A percentile compares a stretch with the other conserved stretches of the same genome.
These are phyloP conservation scores for Albifimbria verrucaria DNA, from an alignment of 2,329 filamentous ascomycete genomes.

Conservation along the genomic window DNA sequence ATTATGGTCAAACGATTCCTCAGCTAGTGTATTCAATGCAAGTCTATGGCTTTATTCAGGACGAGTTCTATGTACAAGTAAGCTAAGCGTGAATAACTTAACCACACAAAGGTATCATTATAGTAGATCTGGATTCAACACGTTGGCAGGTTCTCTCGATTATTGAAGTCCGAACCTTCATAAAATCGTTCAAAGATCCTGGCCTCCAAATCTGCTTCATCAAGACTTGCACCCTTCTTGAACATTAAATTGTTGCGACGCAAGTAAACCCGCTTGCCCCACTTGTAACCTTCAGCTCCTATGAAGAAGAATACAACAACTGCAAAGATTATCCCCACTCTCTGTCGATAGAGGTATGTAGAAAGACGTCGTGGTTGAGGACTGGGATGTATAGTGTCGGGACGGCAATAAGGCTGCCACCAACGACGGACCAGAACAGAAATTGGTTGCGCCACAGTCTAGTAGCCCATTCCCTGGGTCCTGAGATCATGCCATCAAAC, in stretches of 20 bases:
- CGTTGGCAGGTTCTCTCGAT: too few species aligned
- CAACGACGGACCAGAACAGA: conserved; percentile 44
- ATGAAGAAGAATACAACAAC: conserved; percentile 59
- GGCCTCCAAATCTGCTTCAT: conserved; percentile 16
- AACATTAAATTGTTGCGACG: conserved; percentile 24
- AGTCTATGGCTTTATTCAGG: too few species aligned
- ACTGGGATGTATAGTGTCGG: conserved; percentile 66
- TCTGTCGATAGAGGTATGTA: conserved; percentile 63
- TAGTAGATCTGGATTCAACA: too few species aligned
- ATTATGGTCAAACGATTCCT: too few species aligned
- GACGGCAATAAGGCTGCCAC: conserved; percentile 55
- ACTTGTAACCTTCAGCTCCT: conserved; percentile 66
- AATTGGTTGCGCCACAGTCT: conserved; percentile 56
- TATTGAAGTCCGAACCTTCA: too few species aligned
- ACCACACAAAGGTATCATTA: too few species aligned
- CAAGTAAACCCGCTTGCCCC: conserved; percentile 56
- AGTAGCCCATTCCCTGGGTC: conserved; percentile 52
- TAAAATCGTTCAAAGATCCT: conserved; percentile 15
- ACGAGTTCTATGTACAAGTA: too few species aligned
- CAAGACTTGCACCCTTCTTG: conserved; percentile 16
- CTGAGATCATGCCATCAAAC: conserved; percentile 54
- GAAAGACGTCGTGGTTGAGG: conserved; percentile 62
- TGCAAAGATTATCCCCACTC: conserved; percentile 69
- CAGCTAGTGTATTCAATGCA: too few species aligned
- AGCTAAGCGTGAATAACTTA: too few species aligned